These are phyloP conservation scores for Rhododendron ovatum DNA, from an alignment of 148 eudicot species.

Conservation along the genomic window DNA sequence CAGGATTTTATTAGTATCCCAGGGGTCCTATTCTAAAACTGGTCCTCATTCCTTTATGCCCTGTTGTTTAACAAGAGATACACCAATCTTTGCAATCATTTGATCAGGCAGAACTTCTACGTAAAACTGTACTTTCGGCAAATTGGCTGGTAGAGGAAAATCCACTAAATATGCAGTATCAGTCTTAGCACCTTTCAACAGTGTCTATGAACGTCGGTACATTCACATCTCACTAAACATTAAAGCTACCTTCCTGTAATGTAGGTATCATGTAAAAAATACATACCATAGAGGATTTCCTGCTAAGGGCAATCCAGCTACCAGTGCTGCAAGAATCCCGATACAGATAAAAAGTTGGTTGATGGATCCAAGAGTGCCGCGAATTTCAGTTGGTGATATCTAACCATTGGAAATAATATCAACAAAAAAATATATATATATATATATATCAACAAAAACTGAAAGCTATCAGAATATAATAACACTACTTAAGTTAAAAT, in stretches of 20 bases:
- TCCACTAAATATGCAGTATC: neutral
- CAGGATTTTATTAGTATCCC: neutral
- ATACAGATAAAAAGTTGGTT: slow-evolving; percentile 93
- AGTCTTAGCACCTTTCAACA: slow-evolving; percentile 6
- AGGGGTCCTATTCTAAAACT: neutral
- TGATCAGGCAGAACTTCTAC: neutral
- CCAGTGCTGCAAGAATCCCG: slow-evolving; percentile 91
- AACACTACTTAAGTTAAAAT: neutral
- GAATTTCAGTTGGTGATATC: slow-evolving; percentile 98
- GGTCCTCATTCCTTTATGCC: neutral
- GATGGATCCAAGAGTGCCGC: slow-evolving; percentile 95
- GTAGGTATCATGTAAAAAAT: slow-evolving; percentile 6
- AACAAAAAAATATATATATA: neutral
- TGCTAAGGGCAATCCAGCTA: slow-evolving; percentile 91
- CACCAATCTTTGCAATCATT: neutral
- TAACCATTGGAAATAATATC: slow-evolving; percentile 27
- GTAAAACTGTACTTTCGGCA: neutral
- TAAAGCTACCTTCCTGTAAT: neutral
- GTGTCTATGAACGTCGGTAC: neutral
- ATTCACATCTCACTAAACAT: slow-evolving; percentile 1
- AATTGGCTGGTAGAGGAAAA: neutral
- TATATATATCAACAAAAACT: slow-evolving; percentile 3
- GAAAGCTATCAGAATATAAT: neutral
- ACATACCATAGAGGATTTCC: slow-evolving; percentile 82
- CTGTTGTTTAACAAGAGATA: neutral